These are phyloP conservation scores for Citrus reticulata DNA, from an alignment of 345 rosid species.

Conservation along the genomic window DNA sequence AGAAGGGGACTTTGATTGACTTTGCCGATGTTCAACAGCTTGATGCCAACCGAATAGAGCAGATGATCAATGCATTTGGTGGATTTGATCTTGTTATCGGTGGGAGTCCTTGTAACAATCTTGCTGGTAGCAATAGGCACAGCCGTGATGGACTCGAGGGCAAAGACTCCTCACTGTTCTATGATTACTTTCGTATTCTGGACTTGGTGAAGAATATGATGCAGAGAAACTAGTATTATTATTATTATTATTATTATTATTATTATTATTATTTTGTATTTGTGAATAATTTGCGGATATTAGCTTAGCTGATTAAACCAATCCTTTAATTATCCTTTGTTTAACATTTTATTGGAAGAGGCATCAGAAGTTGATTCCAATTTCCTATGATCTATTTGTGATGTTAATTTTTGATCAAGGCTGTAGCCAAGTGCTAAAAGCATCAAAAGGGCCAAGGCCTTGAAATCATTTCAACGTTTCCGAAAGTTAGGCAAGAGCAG, in stretches of 20 bases:
- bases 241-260: not conserved
- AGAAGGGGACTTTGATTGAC: slow-evolving; percentile 60
- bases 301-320: not conserved
- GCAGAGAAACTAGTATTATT: slow-evolving; percentile 14
- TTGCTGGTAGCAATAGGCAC: slow-evolving; percentile 79
- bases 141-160: slow-evolving; percentile 83
- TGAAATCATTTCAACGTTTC: too few relatives aligned
- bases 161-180: slow-evolving; percentile 72
- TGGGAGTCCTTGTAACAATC: slow-evolving; percentile 93
- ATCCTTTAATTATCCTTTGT: too few relatives aligned
- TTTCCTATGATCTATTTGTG: not conserved
- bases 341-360: not conserved
- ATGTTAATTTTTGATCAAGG: not conserved
- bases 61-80: slow-evolving; percentile 46
- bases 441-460: too few relatives aligned
- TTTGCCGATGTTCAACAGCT: slow-evolving; percentile 50
- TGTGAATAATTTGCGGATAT: not conserved
- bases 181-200: slow-evolving; percentile 61
- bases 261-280: not conserved
- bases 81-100: slow-evolving; percentile 89
- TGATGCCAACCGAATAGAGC: slow-evolving; percentile 38
- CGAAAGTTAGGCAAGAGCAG: too few relatives aligned
- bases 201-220: slow-evolving; percentile 43
- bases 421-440: too few relatives aligned
- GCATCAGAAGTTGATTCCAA: not conserved